A percentile compares a stretch with the other conserved stretches of the same genome.
Conservation (phyloP, 805 yeast species). For the Tetrapisispora iriomotensis region DNA sequence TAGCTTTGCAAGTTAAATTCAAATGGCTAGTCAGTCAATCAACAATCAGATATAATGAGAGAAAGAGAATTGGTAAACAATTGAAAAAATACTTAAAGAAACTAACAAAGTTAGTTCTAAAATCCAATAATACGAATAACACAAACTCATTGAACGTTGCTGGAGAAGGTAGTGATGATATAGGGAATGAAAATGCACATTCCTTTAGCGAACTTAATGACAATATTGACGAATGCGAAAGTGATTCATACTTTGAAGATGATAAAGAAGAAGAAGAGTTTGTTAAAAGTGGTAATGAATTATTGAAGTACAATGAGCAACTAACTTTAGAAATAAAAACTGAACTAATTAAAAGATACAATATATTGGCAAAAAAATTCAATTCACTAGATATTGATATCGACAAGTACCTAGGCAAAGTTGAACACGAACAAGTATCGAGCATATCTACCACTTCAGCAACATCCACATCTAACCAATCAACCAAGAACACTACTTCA, state of each 20-base stretch:
- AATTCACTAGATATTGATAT: conserved; percentile 25
- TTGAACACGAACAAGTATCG: too few relatives aligned
- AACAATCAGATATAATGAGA: conserved; percentile 31
- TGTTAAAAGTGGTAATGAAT: conserved; percentile 14
- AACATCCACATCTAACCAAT: too few relatives aligned
- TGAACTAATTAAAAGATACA: conserved; percentile 26
- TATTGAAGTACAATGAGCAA: conserved; percentile 16
- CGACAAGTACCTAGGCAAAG: conserved; percentile 21
- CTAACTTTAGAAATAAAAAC: conserved; percentile 19
- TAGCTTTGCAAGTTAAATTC: conserved; percentile 63
- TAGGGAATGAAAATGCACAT: neutral
- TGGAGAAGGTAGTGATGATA: conserved; percentile 4
- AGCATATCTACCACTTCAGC: too few relatives aligned
- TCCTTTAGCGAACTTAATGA: conserved; percentile 12
- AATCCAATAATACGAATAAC: neutral
- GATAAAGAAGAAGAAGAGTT: conserved; percentile 19
- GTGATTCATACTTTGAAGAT: conserved; percentile 25
- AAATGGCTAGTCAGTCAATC: conserved; percentile 37
- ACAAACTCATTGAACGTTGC: neutral
- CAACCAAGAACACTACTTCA: neutral
- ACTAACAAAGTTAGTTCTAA: conserved; percentile 20
- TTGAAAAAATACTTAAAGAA: conserved; percentile 31
- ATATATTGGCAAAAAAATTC: conserved; percentile 22
- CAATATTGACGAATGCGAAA: conserved; percentile 22
- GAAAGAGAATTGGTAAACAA: conserved; percentile 31